Conservation (phyloP, 495 filamentous ascomycete species). For the Friedmanniomyces endolithicus region DNA sequence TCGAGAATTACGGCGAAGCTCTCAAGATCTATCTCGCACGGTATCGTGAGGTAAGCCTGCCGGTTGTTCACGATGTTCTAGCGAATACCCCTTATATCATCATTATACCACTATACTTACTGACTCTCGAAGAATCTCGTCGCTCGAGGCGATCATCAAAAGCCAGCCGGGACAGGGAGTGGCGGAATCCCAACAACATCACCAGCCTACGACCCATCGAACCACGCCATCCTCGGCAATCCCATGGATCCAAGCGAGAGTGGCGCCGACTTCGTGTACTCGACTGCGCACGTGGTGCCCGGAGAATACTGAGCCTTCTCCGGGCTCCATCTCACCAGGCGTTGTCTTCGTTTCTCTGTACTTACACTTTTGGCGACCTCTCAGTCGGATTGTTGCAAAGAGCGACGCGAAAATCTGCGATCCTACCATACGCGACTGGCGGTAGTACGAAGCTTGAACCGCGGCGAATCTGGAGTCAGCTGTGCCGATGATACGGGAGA, state of each 20-base stretch:
- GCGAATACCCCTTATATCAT: neutral
- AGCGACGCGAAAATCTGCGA: too few relatives aligned
- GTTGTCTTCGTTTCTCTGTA: too few relatives aligned
- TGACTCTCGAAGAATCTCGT: conserved; percentile 28
- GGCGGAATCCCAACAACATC: conserved; percentile 20
- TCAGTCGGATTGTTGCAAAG: too few relatives aligned
- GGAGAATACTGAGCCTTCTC: conserved; percentile 9
- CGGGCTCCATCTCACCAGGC: neutral
- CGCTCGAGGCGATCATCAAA: conserved; percentile 27
- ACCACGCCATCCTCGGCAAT: conserved; percentile 25
- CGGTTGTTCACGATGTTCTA: neutral
- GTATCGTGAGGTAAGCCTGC: conserved; percentile 80
- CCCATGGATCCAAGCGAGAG: conserved; percentile 27
- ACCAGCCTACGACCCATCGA: conserved; percentile 21
- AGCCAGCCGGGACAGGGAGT: conserved; percentile 18
- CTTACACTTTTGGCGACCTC: too few relatives aligned
- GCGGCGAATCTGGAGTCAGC: too few relatives aligned
- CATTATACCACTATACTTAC: neutral
- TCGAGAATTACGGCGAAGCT: conserved; percentile 97
- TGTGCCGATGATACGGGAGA: too few relatives aligned
- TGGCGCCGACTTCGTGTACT: conserved; percentile 28
- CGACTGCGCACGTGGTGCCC: conserved; percentile 12
- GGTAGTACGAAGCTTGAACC: too few relatives aligned
- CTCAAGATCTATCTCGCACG: conserved; percentile 96
- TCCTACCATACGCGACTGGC: too few relatives aligned